Conservation (phyloP, 164 flowering plant species). For the Stephania yunnanensis region DNA sequence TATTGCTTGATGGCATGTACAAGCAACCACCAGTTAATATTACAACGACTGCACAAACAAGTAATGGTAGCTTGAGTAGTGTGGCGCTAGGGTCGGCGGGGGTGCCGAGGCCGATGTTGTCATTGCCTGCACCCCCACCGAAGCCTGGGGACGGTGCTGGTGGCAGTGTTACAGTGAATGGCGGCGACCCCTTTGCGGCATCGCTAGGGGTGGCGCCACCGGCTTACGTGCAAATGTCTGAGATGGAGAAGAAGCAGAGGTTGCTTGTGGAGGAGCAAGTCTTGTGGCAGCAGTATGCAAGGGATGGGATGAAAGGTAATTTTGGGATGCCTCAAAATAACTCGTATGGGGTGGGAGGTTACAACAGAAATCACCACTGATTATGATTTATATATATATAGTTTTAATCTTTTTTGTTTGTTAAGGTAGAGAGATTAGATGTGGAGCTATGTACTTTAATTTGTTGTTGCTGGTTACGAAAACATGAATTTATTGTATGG, state of each 20-base stretch:
- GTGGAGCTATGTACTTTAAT: background rate
- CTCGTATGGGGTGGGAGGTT: slow-evolving; percentile 35
- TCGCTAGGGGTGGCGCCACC: slow-evolving; percentile 68
- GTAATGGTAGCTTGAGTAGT: slow-evolving; percentile 60
- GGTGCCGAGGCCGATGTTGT: slow-evolving; percentile 22
- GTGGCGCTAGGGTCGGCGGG: slow-evolving; percentile 46
- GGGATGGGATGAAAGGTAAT: slow-evolving; percentile 75
- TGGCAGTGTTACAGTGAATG: background rate
- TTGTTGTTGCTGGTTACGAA: background rate
- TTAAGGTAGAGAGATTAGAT: background rate
- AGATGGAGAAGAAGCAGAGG: slow-evolving; percentile 77
- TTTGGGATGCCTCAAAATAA: slow-evolving; percentile 24
- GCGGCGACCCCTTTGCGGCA: slow-evolving; percentile 66
- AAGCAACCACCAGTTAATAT: slow-evolving; percentile 26
- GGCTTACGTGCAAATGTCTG: slow-evolving; percentile 78
- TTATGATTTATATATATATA: background rate
- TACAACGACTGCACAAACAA: background rate
- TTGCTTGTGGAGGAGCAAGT: slow-evolving; percentile 59
- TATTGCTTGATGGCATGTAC: slow-evolving; percentile 55
- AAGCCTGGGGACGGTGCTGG: background rate
- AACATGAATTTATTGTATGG: background rate
- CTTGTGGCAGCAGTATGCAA: slow-evolving; percentile 83
- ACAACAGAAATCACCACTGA: slow-evolving; percentile 7
- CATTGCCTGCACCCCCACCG: slow-evolving; percentile 54
- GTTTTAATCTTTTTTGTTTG: background rate